Conservation (phyloP, 2,329 filamentous ascomycete genomes). For the Rugonectria rugulosa region DNA sequence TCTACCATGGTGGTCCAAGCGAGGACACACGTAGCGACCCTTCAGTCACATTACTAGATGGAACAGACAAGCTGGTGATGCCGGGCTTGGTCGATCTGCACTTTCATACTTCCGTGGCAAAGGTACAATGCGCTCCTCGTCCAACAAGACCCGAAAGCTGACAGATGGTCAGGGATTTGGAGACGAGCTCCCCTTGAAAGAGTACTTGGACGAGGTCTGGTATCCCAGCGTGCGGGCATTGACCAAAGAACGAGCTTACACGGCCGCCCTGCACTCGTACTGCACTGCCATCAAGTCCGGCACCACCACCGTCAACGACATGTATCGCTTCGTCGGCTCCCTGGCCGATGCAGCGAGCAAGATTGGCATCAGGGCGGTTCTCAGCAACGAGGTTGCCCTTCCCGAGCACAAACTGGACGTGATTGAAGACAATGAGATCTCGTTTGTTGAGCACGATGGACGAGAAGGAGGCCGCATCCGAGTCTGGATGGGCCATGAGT, state of each 20-base stretch:
- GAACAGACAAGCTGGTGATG: constrained; percentile 15
- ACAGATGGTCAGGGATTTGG: not conserved
- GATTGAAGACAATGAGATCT: constrained; percentile 12
- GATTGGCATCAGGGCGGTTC: constrained; percentile 17
- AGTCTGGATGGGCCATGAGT: constrained; percentile 24
- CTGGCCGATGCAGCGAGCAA: constrained; percentile 19
- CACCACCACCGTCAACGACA: constrained; percentile 21
- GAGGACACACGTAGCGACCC: not conserved
- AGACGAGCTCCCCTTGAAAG: constrained; percentile 16
- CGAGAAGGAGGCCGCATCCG: constrained; percentile 5
- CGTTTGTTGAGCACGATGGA: constrained; percentile 8
- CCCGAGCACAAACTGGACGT: constrained; percentile 13
- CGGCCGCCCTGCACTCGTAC: constrained; percentile 18
- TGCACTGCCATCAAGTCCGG: constrained; percentile 21
- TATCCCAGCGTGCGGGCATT: constrained; percentile 12
- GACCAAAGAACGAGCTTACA: constrained; percentile 11
- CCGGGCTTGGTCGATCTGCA: constrained; percentile 13
- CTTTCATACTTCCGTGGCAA: constrained; percentile 14
- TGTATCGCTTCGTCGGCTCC: constrained; percentile 19
- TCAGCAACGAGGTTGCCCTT: constrained; percentile 20
- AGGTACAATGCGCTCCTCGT: not conserved
- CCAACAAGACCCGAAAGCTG: not conserved
- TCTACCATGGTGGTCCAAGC: constrained; percentile 5
- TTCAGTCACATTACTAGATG: not conserved
- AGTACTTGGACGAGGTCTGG: constrained; percentile 13